Evolutionary conservation across 495 filamentous ascomycete genomes (phyloP), one percentile per base, ranked within the genome.

Genomic region (Daldinia loculata): DNA sequence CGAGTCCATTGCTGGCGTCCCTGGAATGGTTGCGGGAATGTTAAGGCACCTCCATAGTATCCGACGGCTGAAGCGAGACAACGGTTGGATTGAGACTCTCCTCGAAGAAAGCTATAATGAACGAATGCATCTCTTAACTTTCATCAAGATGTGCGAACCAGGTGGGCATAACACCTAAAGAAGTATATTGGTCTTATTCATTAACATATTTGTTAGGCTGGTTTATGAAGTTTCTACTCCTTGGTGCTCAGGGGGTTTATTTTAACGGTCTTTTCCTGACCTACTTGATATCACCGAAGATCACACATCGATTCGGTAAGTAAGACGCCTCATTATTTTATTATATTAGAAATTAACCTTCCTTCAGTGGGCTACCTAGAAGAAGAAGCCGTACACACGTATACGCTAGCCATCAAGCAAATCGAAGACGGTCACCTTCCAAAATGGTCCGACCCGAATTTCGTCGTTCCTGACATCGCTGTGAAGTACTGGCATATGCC

Each of bases 41-140:
- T 81, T 98, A 12, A 84, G 95, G 19, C 95, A 99, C 80, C 82
- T 99, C 6, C 87, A 91, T 74, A 93, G 89, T 69, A 81, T 99
- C 63, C 84, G 95, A 50, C 84, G 89, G 6, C 89, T 99, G 83
- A 93, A 93, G 82, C 81, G 95, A 34, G 95, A 99, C 77, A 97
- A 98, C 70, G 95, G 96, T 77, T 98, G 95, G 95, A 98, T 99
- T 70, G 95, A 98, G 77, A 98, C 93, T 0, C 85, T 98, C 0
- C 86, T 98, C 3, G 95, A 98, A 78, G 95, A 99, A 80, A 89
- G 89, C 53, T 97, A 91, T 83, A 99, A 99, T 74, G 95, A 99
- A 78, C 87, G 95, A 1, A 98, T 98, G 93, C 95, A 98, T 70
- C 89, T 99, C 1, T 83, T 98, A 43, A 97, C 93, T 0, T 98